phyloP scores from a whole-genome alignment of 2,329 filamentous ascomycete species.

The Aspergillus aculeatinus region DNA sequence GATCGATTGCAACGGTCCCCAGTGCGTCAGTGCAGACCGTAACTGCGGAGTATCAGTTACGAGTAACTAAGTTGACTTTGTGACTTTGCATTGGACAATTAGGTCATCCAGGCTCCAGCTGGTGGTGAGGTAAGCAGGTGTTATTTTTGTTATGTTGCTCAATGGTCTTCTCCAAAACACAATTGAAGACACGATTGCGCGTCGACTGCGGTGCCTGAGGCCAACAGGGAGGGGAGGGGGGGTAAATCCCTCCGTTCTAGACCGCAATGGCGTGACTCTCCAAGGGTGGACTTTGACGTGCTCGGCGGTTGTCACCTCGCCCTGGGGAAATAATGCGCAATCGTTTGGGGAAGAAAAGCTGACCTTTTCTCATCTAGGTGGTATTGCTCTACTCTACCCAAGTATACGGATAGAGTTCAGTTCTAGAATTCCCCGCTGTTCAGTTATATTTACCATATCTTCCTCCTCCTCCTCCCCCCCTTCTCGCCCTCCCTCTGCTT shows the following conservation, averaged over 20 bases:
- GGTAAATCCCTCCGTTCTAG: constrained; percentile 12
- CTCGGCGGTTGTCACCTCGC: constrained; percentile 7
- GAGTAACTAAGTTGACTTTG: too few species aligned
- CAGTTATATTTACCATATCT: constrained; percentile 1
- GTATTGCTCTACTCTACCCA: neutral
- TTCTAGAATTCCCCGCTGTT: constrained; percentile 7
- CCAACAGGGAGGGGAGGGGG: neutral
- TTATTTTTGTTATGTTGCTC: neutral
- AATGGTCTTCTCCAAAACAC: neutral
- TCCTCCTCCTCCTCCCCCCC: neutral
- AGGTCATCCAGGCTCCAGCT: constrained; percentile 4
- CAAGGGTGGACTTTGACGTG: constrained; percentile 7
- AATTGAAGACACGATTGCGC: constrained; percentile 9
- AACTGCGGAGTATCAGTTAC: too few species aligned
- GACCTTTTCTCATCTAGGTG: constrained; percentile 8
- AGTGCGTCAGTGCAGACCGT: neutral
- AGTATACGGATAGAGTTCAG: neutral
- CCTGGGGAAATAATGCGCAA: neutral
- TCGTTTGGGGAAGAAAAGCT: constrained; percentile 1
- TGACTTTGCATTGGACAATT: neutral
- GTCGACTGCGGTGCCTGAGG: constrained; percentile 10
- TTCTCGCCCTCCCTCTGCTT: neutral
- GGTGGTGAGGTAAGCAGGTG: constrained; percentile 15
- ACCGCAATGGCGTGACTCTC: constrained; percentile 9
- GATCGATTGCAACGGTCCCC: constrained; percentile 9